phyloP scores from a whole-genome alignment of 2,329 filamentous ascomycete species.

The Neofusicoccum ribis region DNA sequence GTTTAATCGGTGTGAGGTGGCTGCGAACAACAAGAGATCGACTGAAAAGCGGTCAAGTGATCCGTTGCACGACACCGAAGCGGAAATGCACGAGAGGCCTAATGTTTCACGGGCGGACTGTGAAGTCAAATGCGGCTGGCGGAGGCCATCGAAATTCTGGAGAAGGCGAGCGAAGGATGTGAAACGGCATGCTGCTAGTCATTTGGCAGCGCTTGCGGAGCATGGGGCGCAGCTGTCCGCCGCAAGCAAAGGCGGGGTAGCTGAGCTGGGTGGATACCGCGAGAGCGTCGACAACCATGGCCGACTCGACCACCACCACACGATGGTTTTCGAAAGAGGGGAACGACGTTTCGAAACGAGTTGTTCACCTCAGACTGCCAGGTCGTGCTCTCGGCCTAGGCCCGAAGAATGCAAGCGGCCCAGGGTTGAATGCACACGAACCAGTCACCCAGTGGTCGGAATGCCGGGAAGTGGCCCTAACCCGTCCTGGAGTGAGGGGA shows the following conservation, averaged over 20 bases:
- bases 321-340: not conserved
- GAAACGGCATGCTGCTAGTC: not conserved
- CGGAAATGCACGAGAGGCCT: not conserved
- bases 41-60: constrained; percentile 15
- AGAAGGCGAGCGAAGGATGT: not conserved
- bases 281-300: constrained; percentile 1
- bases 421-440: not conserved
- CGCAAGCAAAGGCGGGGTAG: constrained; percentile 12
- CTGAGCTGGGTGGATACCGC: not conserved
- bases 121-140: not conserved
- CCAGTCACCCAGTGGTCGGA: not conserved
- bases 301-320: not conserved
- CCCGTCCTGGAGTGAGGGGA: not conserved
- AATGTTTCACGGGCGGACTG: not conserved
- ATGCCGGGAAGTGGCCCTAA: not conserved
- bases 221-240: not conserved
- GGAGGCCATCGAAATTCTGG: not conserved
- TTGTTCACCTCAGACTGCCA: not conserved
- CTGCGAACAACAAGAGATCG: constrained; percentile 2
- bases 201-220: not conserved
- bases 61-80: not conserved
- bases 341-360: constrained; percentile 2
- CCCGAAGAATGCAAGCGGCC: not conserved
- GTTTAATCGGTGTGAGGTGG: not conserved
- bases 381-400: not conserved